Conservation (phyloP, 2,329 filamentous ascomycete genomes). For the Leptographium galeiforme region DNA sequence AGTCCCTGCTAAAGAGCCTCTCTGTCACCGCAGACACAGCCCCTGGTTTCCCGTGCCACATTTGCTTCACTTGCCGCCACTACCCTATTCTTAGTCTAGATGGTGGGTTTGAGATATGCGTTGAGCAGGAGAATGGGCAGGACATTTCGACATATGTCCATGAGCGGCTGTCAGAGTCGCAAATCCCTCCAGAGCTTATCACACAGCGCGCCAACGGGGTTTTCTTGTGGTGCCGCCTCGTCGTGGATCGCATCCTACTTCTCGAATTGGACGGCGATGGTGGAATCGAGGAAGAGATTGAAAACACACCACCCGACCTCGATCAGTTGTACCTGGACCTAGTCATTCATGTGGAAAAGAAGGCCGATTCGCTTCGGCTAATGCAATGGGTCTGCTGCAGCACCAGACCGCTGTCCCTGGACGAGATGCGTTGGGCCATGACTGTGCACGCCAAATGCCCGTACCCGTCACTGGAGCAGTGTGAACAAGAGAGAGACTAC, state of each 20-base stretch:
- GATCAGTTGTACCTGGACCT: neutral
- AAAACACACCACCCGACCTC: neutral
- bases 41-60: constrained; percentile 7
- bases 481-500: neutral
- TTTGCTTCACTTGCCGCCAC: constrained; percentile 21
- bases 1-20: constrained; percentile 12
- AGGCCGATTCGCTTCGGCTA: neutral
- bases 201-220: neutral
- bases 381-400: neutral
- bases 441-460: neutral
- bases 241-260: neutral
- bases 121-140: constrained; percentile 17
- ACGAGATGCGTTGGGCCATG: neutral
- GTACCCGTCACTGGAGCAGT: neutral
- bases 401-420: neutral
- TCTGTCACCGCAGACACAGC: neutral
- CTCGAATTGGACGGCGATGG: neutral
- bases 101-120: constrained; percentile 13
- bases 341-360: neutral
- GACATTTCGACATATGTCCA: constrained; percentile 14
- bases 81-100: constrained; percentile 16
- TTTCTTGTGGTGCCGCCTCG: neutral
- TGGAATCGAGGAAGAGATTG: neutral
- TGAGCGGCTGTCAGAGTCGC: neutral
- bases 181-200: neutral